Conservation (phyloP, 2,329 filamentous ascomycete genomes). For the Emericellopsis atlantica region DNA sequence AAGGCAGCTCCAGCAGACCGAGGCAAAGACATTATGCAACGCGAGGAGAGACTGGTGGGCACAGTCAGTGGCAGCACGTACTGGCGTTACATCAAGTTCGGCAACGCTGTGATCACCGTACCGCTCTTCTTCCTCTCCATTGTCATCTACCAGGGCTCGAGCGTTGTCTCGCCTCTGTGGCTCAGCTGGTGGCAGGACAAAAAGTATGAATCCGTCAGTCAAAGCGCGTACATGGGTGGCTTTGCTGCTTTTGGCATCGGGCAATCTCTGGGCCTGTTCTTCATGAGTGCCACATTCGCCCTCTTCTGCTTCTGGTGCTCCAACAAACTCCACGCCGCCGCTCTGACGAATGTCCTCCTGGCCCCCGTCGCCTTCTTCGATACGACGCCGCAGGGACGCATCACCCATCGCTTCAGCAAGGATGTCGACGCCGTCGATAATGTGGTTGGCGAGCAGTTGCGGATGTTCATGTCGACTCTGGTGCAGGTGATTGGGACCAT, state of each 20-base stretch:
- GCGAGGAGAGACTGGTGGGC: constrained; percentile 44
- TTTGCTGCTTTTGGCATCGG: constrained; percentile 44
- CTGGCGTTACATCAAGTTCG: constrained; percentile 48
- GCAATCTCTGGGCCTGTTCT: constrained; percentile 45
- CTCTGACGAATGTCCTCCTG: constrained; percentile 7
- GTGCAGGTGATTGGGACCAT: constrained; percentile 62
- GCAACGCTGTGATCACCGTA: constrained; percentile 43
- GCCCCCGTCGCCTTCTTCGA: constrained; percentile 61
- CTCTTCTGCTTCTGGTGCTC: constrained; percentile 23
- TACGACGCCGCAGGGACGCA: constrained; percentile 74
- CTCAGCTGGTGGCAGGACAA: constrained; percentile 54
- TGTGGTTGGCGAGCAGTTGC: constrained; percentile 39
- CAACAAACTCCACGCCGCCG: constrained; percentile 21
- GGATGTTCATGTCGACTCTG: constrained; percentile 55
- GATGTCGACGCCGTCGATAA: constrained; percentile 87
- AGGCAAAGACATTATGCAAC: constrained; percentile 31
- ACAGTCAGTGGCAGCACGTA: constrained; percentile 51
- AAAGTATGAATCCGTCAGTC: constrained; percentile 26
- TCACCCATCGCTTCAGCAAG: constrained; percentile 91
- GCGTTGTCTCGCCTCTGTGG: constrained; percentile 54
- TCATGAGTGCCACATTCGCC: constrained; percentile 48
- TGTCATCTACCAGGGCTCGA: constrained; percentile 44
- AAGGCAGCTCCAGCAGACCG: not conserved
- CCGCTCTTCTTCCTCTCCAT: constrained; percentile 37
- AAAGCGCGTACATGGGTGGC: constrained; percentile 37